Conservation (phyloP, 805 yeast species). For the Monosporozyma unispora region DNA sequence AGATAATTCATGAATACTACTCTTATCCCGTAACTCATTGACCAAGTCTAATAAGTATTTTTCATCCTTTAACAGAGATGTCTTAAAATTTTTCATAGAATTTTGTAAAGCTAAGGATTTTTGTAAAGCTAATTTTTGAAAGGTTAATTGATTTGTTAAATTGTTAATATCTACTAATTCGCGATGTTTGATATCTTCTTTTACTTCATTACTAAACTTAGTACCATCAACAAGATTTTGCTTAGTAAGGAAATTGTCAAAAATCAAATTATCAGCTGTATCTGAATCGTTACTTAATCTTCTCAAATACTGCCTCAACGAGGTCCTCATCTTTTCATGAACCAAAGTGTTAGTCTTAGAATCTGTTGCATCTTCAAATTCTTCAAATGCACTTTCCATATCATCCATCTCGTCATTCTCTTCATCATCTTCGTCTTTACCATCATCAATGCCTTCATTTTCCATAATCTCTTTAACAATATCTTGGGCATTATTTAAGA, state of each 20-base stretch:
- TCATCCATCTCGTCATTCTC: conserved; percentile 5
- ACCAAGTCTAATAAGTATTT: conserved; percentile 56
- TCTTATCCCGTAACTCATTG: conserved; percentile 51
- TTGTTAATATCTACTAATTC: conserved; percentile 52
- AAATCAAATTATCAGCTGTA: conserved; percentile 42
- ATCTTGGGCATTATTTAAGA: background rate
- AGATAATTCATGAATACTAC: conserved; percentile 47
- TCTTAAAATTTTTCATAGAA: conserved; percentile 52
- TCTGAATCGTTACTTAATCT: conserved; percentile 45
- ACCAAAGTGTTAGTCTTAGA: conserved; percentile 33
- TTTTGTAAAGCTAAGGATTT: conserved; percentile 46
- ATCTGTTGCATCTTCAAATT: conserved; percentile 21
- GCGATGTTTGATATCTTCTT: conserved; percentile 49
- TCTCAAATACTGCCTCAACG: conserved; percentile 65
- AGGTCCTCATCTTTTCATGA: conserved; percentile 68
- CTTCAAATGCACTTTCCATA: conserved; percentile 12
- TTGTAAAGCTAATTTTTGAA: conserved; percentile 59
- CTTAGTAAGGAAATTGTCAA: conserved; percentile 42
- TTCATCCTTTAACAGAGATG: conserved; percentile 40
- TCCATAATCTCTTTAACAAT: conserved; percentile 5
- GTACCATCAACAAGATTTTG: conserved; percentile 30
- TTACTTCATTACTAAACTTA: conserved; percentile 2
- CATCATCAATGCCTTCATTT: conserved; percentile 3
- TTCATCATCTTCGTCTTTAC: conserved; percentile 3
- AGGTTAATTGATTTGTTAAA: conserved; percentile 54